Evolutionary conservation across 495 filamentous ascomycete species (phyloP).

Genomic region (Neurospora sp.): DNA sequence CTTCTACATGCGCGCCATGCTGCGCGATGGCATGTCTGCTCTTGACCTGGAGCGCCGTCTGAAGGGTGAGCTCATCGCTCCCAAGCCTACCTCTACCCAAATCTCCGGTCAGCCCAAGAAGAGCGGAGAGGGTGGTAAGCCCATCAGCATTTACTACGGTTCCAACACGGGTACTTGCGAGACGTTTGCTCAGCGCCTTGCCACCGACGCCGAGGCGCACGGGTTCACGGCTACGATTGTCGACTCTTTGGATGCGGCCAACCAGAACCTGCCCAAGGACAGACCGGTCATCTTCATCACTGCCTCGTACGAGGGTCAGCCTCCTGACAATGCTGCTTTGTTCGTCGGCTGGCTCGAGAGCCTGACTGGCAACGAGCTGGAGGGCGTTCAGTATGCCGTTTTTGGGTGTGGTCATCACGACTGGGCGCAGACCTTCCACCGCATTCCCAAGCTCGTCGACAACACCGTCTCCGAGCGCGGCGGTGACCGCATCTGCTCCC

Average conservation of each 20-base stretch:
- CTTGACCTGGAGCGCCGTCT: slow-evolving; percentile 47
- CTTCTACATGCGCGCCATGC: slow-evolving; percentile 56
- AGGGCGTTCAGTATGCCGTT: slow-evolving; percentile 51
- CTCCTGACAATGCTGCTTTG: slow-evolving; percentile 61
- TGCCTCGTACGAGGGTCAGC: slow-evolving; percentile 65
- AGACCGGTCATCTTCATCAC: slow-evolving; percentile 58
- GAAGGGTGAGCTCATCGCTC: slow-evolving; percentile 10
- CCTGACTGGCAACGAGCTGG: slow-evolving; percentile 39
- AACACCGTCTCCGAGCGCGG: slow-evolving; percentile 40
- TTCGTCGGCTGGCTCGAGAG: slow-evolving; percentile 57
- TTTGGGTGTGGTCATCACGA: slow-evolving; percentile 54
- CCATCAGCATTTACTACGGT: slow-evolving; percentile 60
- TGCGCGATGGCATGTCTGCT: slow-evolving; percentile 49
- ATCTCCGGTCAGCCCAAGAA: slow-evolving; percentile 7
- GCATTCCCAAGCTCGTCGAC: slow-evolving; percentile 57
- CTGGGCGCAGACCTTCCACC: slow-evolving; percentile 65
- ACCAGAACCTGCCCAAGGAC: slow-evolving; percentile 49
- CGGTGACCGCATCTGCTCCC: slow-evolving; percentile 35
- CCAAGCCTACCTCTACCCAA: not conserved
- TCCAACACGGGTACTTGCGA: slow-evolving; percentile 72
- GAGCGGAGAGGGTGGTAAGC: slow-evolving; percentile 17
- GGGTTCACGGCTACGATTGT: slow-evolving; percentile 48
- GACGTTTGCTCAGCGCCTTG: slow-evolving; percentile 52
- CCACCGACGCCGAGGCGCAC: slow-evolving; percentile 44
- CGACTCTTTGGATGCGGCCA: slow-evolving; percentile 50